Evolutionary conservation across 1,284 basidiomycete genomes (phyloP).

Genomic region (Fomitopsis schrenkii): DNA sequence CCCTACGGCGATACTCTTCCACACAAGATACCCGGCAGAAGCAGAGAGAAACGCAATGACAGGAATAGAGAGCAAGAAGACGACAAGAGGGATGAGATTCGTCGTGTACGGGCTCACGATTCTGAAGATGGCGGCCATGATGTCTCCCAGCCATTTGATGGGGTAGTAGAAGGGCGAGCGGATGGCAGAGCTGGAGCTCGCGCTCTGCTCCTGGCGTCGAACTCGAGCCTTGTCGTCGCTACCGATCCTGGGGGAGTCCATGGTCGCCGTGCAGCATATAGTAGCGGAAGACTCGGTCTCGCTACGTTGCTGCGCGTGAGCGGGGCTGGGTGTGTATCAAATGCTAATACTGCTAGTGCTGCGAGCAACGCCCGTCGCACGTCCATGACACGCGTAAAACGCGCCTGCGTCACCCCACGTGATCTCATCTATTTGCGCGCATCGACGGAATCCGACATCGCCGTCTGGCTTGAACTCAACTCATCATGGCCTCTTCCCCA

Average conservation of each 20-base stretch:
- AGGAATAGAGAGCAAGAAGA: conserved; percentile 60
- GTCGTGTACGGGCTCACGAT: conserved; percentile 38
- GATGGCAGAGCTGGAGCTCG: conserved; percentile 15
- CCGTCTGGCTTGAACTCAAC: background rate
- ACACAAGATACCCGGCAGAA: conserved; percentile 65
- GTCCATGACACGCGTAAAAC: background rate
- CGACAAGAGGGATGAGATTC: conserved; percentile 50
- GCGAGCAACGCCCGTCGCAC: background rate
- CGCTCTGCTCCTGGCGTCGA: conserved; percentile 13
- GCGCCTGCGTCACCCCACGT: background rate
- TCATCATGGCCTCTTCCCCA: conserved; percentile 1
- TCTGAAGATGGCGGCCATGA: conserved; percentile 16
- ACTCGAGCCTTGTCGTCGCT: conserved; percentile 14
- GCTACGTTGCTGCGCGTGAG: background rate
- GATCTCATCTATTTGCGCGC: background rate
- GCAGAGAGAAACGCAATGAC: conserved; percentile 54
- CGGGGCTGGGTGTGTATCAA: background rate
- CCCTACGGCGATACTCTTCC: conserved; percentile 60
- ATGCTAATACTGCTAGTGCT: background rate
- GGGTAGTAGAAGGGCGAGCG: conserved; percentile 22
- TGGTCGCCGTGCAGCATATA: background rate
- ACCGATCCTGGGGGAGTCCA: background rate
- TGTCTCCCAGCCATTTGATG: conserved; percentile 19
- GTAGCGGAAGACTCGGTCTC: background rate
- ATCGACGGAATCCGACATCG: background rate